Evolutionary conservation across 2,329 filamentous ascomycete species (phyloP).

Genomic region (Scorias spongiosa): DNA sequence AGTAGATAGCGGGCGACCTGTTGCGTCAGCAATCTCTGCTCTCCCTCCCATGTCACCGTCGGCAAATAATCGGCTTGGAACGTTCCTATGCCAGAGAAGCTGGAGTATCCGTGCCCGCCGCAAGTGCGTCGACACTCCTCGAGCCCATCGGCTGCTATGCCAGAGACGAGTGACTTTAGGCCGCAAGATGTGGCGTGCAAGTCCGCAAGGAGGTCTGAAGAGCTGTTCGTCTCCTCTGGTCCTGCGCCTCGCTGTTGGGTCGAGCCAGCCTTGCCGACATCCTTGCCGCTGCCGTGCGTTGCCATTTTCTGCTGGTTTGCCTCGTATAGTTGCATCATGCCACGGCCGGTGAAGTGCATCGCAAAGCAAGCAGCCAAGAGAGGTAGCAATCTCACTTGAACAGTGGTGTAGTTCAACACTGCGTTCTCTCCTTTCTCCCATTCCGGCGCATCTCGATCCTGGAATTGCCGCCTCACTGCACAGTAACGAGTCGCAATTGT

Average conservation of each 20-base stretch:
- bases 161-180: slow-evolving; percentile 57
- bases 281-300: slow-evolving; percentile 14
- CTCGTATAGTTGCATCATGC: slow-evolving; percentile 60
- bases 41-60: slow-evolving; percentile 58
- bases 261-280: slow-evolving; percentile 27
- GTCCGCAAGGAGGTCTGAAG: slow-evolving; percentile 55
- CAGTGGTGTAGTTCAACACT: slow-evolving; percentile 69
- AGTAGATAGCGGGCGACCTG: slow-evolving; percentile 64
- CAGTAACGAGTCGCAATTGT: slow-evolving; percentile 65
- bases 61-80: slow-evolving; percentile 66
- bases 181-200: slow-evolving; percentile 64
- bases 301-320: slow-evolving; percentile 55
- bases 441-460: slow-evolving; percentile 52
- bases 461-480: slow-evolving; percentile 61
- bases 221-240: slow-evolving; percentile 51
- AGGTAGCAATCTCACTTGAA: slow-evolving; percentile 57
- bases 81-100: slow-evolving; percentile 59
- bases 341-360: slow-evolving; percentile 63
- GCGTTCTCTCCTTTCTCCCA: slow-evolving; percentile 50
- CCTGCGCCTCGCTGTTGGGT: slow-evolving; percentile 40
- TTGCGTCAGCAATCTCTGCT: slow-evolving; percentile 72
- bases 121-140: slow-evolving; percentile 62
- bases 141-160: slow-evolving; percentile 57
- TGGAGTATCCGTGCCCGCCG: slow-evolving; percentile 62
- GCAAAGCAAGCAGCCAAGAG: slow-evolving; percentile 60